Percentiles rank a stretch among this genome's conserved stretches.
Conservation (phyloP, 495 filamentous ascomycete species). For the Baudoinia panamericana region DNA sequence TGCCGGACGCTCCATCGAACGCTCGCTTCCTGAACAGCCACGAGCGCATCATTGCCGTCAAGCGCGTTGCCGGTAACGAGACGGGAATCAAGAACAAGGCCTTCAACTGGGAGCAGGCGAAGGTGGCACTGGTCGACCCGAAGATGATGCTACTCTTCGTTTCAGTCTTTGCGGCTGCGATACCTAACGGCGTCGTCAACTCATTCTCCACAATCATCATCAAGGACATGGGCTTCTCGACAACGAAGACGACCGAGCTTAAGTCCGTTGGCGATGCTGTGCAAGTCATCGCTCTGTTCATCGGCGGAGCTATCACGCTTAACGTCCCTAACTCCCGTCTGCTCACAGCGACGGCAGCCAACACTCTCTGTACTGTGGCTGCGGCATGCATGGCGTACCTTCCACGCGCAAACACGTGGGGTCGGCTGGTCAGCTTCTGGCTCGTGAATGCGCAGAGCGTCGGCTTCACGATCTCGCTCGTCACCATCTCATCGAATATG, state of each 20-base stretch:
- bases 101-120: slow-evolving; percentile 25
- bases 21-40: slow-evolving; percentile 48
- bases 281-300: slow-evolving; percentile 46
- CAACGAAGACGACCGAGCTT: slow-evolving; percentile 47
- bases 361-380: slow-evolving; percentile 19
- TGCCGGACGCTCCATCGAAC: slow-evolving; percentile 56
- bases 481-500: too few species aligned
- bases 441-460: slow-evolving; percentile 10
- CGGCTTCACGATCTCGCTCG: too few species aligned
- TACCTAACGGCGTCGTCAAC: slow-evolving; percentile 46
- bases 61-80: slow-evolving; percentile 22
- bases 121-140: slow-evolving; percentile 25
- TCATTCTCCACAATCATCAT: slow-evolving; percentile 59
- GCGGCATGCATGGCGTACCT: background rate
- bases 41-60: slow-evolving; percentile 35
- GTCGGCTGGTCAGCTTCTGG: slow-evolving; percentile 10
- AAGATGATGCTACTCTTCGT: slow-evolving; percentile 46
- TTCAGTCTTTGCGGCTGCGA: slow-evolving; percentile 44
- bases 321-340: slow-evolving; percentile 22
- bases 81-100: slow-evolving; percentile 28
- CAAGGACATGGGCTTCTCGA: slow-evolving; percentile 41
- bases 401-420: slow-evolving; percentile 11
- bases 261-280: slow-evolving; percentile 50
- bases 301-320: slow-evolving; percentile 10
- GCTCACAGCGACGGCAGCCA: slow-evolving; percentile 15